These are phyloP conservation scores for Rhizophora mangle DNA, from an alignment of 345 rosid species.

Conservation along the genomic window DNA sequence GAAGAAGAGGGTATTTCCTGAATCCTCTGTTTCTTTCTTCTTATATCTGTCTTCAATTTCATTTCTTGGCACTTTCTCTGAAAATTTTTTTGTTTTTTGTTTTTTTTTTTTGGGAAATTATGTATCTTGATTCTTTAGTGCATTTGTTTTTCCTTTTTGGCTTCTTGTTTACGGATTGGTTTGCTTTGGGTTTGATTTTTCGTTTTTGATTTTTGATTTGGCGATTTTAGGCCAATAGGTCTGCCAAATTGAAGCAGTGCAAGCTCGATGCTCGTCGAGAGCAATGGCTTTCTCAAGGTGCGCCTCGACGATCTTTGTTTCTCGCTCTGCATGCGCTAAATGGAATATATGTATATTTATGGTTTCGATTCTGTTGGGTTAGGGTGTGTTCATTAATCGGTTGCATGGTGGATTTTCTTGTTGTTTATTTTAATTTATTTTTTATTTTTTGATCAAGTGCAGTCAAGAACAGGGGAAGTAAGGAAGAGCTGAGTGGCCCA, in stretches of 20 bases:
- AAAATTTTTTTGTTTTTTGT: background rate
- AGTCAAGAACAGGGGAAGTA: constrained; percentile 48
- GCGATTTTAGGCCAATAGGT: constrained; percentile 62
- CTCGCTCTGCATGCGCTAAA: background rate
- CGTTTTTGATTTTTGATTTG: background rate
- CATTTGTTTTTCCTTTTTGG: background rate
- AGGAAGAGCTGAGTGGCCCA: constrained; percentile 40
- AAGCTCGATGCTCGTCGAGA: constrained; percentile 92
- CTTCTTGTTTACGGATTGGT: background rate
- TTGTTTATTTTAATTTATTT: background rate
- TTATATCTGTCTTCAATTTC: background rate
- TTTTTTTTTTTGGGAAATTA: no score
- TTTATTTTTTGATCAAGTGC: constrained; percentile 30
- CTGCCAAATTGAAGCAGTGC: constrained; percentile 92
- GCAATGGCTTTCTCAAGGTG: constrained; percentile 98
- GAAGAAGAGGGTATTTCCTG: constrained; percentile 65
- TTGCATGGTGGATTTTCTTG: background rate
- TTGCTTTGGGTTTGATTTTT: background rate
- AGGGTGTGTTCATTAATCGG: no score
- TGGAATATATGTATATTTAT: constrained; percentile 12
- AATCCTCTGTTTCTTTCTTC: background rate
- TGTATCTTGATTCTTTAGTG: no score
- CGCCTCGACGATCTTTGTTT: background rate
- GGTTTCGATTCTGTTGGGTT: constrained; percentile 12
- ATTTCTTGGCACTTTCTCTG: background rate